These are phyloP conservation scores for Suillus lakei DNA, from an alignment of 768 basidiomycete species.

Conservation along the genomic window DNA sequence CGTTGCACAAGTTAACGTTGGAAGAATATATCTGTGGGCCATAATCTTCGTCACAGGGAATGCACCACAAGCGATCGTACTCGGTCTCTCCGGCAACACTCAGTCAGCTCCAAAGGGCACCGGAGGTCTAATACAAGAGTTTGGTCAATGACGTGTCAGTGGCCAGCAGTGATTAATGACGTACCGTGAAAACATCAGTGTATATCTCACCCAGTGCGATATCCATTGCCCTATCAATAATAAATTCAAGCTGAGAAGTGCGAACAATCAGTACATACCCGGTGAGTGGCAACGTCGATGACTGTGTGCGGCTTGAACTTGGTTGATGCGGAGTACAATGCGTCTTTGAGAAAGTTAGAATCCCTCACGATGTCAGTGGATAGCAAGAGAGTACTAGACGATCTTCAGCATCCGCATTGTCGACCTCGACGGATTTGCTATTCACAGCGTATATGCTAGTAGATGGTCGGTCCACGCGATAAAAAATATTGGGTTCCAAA, in stretches of 20 bases:
- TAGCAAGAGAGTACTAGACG: conserved; percentile 62
- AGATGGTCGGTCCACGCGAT: too few species aligned
- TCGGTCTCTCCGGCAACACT: conserved; percentile 71
- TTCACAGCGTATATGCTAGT: too few species aligned
- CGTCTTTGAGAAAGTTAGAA: conserved; percentile 50
- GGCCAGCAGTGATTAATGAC: conserved; percentile 20
- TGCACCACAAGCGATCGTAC: conserved; percentile 86
- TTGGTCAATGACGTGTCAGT: neutral
- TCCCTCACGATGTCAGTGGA: neutral
- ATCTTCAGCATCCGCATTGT: conserved; percentile 88
- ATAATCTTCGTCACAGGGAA: conserved; percentile 86
- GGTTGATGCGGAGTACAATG: conserved; percentile 80
- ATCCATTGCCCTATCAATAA: conserved; percentile 59
- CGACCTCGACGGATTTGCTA: too few species aligned
- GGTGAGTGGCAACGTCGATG: conserved; percentile 89
- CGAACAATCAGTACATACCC: conserved; percentile 48
- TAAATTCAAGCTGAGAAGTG: neutral
- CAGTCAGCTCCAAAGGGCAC: conserved; percentile 74
- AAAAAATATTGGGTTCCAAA: too few species aligned
- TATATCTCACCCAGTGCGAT: conserved; percentile 77
- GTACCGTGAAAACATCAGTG: conserved; percentile 77
- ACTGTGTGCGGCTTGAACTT: conserved; percentile 80
- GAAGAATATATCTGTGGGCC: conserved; percentile 75
- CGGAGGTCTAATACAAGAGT: conserved; percentile 57
- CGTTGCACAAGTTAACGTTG: conserved; percentile 82